phyloP scores from a whole-genome alignment of 2,329 filamentous ascomycete species.

The Podosphaera aphanis region DNA sequence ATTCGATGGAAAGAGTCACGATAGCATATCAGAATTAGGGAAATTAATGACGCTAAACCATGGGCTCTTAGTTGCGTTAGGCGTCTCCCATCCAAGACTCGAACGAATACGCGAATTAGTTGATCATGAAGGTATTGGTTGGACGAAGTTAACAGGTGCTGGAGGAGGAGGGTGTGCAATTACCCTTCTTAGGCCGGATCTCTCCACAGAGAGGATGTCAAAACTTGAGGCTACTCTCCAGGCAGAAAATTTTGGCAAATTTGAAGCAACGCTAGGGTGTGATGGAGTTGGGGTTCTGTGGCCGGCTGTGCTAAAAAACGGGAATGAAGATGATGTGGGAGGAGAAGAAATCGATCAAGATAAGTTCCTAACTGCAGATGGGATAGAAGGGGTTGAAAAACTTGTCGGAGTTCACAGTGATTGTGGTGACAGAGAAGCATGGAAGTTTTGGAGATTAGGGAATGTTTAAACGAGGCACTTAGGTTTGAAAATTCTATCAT shows the following conservation, averaged over 20 bases:
- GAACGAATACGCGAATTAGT: conserved; percentile 81
- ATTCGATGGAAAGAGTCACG: conserved; percentile 41
- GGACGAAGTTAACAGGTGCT: conserved; percentile 92
- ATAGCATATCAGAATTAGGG: conserved; percentile 49
- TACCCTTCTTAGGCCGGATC: conserved; percentile 54
- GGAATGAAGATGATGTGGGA: conserved; percentile 51
- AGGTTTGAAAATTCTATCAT: not conserved
- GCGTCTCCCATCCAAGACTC: conserved; percentile 81
- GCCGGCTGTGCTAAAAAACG: conserved; percentile 76
- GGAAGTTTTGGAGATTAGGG: conserved; percentile 66
- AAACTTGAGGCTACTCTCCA: conserved; percentile 41
- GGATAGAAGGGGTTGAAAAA: conserved; percentile 63
- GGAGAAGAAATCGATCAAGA: conserved; percentile 87
- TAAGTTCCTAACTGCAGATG: conserved; percentile 63
- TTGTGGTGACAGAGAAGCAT: conserved; percentile 47
- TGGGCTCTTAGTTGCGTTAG: conserved; percentile 69
- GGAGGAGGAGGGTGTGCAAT: conserved; percentile 93
- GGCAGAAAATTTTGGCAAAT: conserved; percentile 56
- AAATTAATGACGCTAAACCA: conserved; percentile 88
- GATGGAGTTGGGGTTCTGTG: conserved; percentile 87
- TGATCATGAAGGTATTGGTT: conserved; percentile 72
- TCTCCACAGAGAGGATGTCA: conserved; percentile 29
- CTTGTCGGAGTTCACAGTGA: conserved; percentile 59
- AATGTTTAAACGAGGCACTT: conserved; percentile 1
- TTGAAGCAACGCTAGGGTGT: conserved; percentile 73